Conservation (phyloP, 495 filamentous ascomycete genomes). For the Aspergillus baeticus region DNA sequence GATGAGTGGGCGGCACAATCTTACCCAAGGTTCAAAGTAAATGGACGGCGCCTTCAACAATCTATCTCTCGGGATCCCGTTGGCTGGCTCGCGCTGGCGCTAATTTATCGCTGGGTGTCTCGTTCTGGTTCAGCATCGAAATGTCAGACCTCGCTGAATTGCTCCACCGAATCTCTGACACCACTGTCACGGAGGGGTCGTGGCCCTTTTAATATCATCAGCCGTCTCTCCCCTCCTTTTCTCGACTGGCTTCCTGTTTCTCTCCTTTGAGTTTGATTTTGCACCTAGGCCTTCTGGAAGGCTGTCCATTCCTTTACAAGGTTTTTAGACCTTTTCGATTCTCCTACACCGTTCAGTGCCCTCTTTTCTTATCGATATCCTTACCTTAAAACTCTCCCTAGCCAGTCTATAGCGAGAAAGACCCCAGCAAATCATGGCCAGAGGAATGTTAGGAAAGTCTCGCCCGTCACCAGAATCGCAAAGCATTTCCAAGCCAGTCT, state of each 20-base stretch:
- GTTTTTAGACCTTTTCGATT: slow-evolving; percentile 15
- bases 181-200: slow-evolving; percentile 1
- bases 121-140: slow-evolving; percentile 32
- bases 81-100: slow-evolving; percentile 15
- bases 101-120: slow-evolving; percentile 26
- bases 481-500: slow-evolving; percentile 33
- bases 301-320: slow-evolving; percentile 44
- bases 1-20: slow-evolving; percentile 6
- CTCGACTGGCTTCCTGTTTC: slow-evolving; percentile 11
- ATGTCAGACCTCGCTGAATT: slow-evolving; percentile 8
- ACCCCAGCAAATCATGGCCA: slow-evolving; percentile 23
- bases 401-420: neutral
- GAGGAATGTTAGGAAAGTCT: slow-evolving; percentile 32
- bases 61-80: slow-evolving; percentile 8
- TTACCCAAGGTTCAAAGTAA: neutral
- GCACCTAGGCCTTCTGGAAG: slow-evolving; percentile 47
- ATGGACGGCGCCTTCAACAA: slow-evolving; percentile 12
- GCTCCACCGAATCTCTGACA: slow-evolving; percentile 20
- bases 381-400: neutral
- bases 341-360: slow-evolving; percentile 11
- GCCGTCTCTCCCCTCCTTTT: slow-evolving; percentile 12
- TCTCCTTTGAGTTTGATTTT: slow-evolving; percentile 19
- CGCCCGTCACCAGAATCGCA: slow-evolving; percentile 24
- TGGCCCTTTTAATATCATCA: slow-evolving; percentile 14
- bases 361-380: neutral